phyloP scores from a whole-genome alignment of 306 rosid genomes.

The Dryas drummondii region DNA sequence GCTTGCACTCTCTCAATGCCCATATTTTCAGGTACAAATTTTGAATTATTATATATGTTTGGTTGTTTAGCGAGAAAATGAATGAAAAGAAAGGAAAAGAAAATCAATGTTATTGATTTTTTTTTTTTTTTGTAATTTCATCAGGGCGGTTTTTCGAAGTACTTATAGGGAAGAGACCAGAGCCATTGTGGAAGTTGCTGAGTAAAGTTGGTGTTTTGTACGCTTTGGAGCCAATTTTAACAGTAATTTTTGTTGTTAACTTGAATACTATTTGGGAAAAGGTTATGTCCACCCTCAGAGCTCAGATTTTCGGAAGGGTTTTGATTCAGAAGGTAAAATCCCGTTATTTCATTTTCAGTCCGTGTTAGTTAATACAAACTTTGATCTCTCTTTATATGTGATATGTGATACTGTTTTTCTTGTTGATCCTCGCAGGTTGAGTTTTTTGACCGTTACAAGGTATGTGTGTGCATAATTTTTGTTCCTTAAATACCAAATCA shows the following conservation, averaged over 20 bases:
- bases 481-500: background rate
- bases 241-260: slow-evolving; percentile 71
- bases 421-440: slow-evolving; percentile 59
- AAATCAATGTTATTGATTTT: background rate
- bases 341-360: background rate
- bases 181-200: slow-evolving; percentile 80
- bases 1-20: slow-evolving; percentile 96
- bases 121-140: background rate
- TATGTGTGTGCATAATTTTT: slow-evolving; percentile 28
- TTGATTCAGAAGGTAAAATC: slow-evolving; percentile 78
- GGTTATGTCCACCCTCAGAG: slow-evolving; percentile 86
- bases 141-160: slow-evolving; percentile 85
- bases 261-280: slow-evolving; percentile 89
- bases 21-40: slow-evolving; percentile 57
- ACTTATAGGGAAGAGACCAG: slow-evolving; percentile 77
- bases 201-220: slow-evolving; percentile 75
- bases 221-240: slow-evolving; percentile 88
- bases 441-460: slow-evolving; percentile 94
- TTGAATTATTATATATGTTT: background rate
- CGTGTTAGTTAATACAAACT: background rate
- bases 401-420: slow-evolving; percentile 1
- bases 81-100: background rate
- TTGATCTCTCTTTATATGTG: background rate
- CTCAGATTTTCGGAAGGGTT: slow-evolving; percentile 83
- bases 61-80: slow-evolving; percentile 15